Percentiles rank a stretch among this genome's conserved stretches.
Evolutionary conservation across 441 rosid species (phyloP).

Genomic region (Geranium incanum): DNA sequence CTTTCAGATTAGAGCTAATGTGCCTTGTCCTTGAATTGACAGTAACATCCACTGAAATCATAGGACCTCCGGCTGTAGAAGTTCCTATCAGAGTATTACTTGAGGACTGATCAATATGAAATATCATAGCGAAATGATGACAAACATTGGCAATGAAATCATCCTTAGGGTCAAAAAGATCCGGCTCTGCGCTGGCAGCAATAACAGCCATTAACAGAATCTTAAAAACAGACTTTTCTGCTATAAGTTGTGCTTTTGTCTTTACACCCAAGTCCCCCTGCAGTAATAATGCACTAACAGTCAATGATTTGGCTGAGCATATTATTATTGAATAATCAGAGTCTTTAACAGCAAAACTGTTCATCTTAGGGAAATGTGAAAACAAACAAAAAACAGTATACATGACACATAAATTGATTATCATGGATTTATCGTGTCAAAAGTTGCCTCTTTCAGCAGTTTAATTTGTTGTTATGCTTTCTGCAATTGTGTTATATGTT

Average conservation of each 20-base stretch:
- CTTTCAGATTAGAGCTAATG: conserved; percentile 56
- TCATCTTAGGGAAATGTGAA: not conserved
- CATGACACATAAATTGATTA: not conserved
- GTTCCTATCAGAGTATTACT: conserved; percentile 41
- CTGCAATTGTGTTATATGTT: not conserved
- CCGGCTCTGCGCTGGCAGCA: conserved; percentile 80
- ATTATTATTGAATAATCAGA: not conserved
- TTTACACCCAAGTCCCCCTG: conserved; percentile 96
- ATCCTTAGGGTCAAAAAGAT: conserved; percentile 66
- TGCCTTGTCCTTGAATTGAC: conserved; percentile 51
- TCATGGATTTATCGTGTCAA: not conserved
- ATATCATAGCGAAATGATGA: conserved; percentile 91
- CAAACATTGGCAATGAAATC: conserved; percentile 76
- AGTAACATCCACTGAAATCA: conserved; percentile 42
- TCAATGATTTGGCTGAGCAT: conserved; percentile 8
- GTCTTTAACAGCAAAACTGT: not conserved
- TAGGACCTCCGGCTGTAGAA: conserved; percentile 43
- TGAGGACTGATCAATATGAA: conserved; percentile 56
- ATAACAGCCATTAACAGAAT: conserved; percentile 66
- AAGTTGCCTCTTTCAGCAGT: conserved; percentile 1
- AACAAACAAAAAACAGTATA: not conserved
- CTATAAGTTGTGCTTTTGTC: conserved; percentile 96
- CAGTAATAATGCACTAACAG: conserved; percentile 16
- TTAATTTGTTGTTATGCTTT: not conserved
- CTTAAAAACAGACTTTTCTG: conserved; percentile 98